Evolutionary conservation across 805 yeast genomes (phyloP), one percentile per base, ranked within the genome.

Genomic region (Citeromyces matritensis): DNA sequence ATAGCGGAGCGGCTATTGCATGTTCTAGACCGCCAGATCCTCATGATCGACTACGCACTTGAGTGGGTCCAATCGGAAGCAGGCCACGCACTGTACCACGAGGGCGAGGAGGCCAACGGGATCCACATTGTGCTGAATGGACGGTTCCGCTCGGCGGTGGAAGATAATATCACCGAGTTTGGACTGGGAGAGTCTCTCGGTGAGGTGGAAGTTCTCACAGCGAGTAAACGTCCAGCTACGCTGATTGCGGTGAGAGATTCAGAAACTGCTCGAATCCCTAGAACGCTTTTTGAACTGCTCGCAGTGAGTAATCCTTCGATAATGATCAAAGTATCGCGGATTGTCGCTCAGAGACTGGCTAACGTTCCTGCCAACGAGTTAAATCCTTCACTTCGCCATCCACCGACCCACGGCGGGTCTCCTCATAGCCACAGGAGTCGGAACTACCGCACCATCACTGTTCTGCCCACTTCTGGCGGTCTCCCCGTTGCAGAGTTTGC

Each of bases 111-210:
- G 12, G 94, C 97, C 0, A 86, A 84, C 48, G 94, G 95, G 13
- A 81, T 88, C 25, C 88, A 84, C 45, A 72, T 86, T 27, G 91
- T 88, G 1, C 52, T 88, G 17, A 86, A 84, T 53, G 97, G 97
- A 4, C 65, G 97, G 33, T 63, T 86, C 39, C 60, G 96, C 30
- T 78, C 85, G 4, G 58, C 75, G 6, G 39, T 57, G 10, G 49
- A 39, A 9, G 29, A 27, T 10, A 36, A 38, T 19, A 39, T 45
- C 10, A 41, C 37, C 8, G 98, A 88, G 47, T 76, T 73, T 44
- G 95, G 96, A 2, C 94, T 85, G 49, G 96, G 96, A 5, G 93
- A 84, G 42, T 80, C 94, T 26, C 68, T 91, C 37, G 98, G 97
- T 3, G 97, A 88, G 52, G 78, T 91, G 6, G 98, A 88, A 50